phyloP scores from a whole-genome alignment of 371 early-diverging fungal species.

The Rhizopus delemar region DNA sequence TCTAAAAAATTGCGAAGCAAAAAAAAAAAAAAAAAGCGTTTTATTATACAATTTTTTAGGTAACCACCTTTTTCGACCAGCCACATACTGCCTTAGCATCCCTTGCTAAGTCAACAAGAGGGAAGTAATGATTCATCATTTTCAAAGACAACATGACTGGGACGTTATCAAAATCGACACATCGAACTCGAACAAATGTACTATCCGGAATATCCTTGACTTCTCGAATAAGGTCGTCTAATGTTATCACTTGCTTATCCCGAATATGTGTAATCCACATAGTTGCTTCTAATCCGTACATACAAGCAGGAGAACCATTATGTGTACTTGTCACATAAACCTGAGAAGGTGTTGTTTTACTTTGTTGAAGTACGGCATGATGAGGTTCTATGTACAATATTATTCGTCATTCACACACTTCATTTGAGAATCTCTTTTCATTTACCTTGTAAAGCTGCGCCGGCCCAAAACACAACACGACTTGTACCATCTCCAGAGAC shows the following conservation, averaged over 20 bases:
- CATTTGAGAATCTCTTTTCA: neutral
- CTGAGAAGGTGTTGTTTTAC: conserved; percentile 67
- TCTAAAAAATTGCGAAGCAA: neutral
- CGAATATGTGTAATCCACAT: conserved; percentile 82
- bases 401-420: neutral
- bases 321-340: conserved; percentile 75
- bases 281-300: conserved; percentile 82
- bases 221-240: conserved; percentile 65
- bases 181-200: conserved; percentile 82
- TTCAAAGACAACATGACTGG: conserved; percentile 81
- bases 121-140: conserved; percentile 80
- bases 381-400: conserved; percentile 65
- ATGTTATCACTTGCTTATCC: conserved; percentile 56
- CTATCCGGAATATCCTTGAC: conserved; percentile 69
- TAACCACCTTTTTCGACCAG: neutral
- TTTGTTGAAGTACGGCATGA: conserved; percentile 79
- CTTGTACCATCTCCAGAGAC: conserved; percentile 69
- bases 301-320: conserved; percentile 80
- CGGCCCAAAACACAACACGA: conserved; percentile 77
- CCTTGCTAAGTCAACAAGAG: conserved; percentile 50
- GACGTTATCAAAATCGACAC: conserved; percentile 78
- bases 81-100: neutral
- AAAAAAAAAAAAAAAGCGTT: neutral
- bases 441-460: conserved; percentile 63
- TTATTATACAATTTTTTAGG: neutral